Conservation (phyloP, 805 yeast species). For the Lipomyces mesembrius region DNA sequence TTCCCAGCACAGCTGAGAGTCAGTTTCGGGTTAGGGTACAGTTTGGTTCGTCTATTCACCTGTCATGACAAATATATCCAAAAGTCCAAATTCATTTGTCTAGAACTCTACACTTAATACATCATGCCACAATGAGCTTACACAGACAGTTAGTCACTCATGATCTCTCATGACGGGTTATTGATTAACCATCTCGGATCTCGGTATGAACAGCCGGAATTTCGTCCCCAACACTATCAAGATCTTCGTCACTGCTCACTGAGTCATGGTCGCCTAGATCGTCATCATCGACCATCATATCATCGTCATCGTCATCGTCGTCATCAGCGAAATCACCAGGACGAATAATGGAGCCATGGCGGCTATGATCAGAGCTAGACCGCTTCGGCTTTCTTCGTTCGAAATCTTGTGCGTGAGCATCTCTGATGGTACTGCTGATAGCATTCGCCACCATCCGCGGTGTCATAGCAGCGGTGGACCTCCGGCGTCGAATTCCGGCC, state of each 20-base stretch:
- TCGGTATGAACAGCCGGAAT: not conserved
- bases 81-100: no score
- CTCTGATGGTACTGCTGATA: constrained; percentile 40
- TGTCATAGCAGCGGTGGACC: constrained; percentile 21
- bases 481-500: constrained; percentile 21
- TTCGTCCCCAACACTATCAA: constrained; percentile 23
- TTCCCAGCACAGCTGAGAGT: no score
- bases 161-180: not conserved
- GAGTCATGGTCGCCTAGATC: constrained; percentile 7
- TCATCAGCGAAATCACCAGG: constrained; percentile 26
- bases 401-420: constrained; percentile 85
- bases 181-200: not conserved
- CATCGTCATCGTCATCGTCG: constrained; percentile 31
- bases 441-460: constrained; percentile 35
- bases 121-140: not conserved
- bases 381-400: constrained; percentile 59
- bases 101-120: not conserved
- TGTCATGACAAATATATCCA: no score
- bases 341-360: constrained; percentile 35
- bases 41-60: no score
- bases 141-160: not conserved
- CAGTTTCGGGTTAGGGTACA: not conserved
- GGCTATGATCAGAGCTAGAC: constrained; percentile 43
- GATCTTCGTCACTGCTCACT: constrained; percentile 22
- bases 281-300: constrained; percentile 32